Conservation (phyloP, 1,139 yeast genomes). For the Geotrichum europaeum region DNA sequence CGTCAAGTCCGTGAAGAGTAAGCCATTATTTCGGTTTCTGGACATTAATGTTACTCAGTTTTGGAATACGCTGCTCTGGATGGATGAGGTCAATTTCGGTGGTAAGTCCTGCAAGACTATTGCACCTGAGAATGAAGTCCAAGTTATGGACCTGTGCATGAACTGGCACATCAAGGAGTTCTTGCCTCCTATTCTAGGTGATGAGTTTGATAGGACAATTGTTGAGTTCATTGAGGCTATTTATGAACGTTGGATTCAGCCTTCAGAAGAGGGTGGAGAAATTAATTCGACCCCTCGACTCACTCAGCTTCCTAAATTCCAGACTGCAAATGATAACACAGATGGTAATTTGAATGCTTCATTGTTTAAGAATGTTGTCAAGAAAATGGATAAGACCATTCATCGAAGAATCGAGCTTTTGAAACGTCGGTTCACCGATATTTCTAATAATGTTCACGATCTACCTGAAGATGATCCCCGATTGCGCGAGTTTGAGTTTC, state of each 20-base stretch:
- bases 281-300: constrained; percentile 18
- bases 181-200: constrained; percentile 67
- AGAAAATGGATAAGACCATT: constrained; percentile 56
- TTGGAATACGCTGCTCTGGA: constrained; percentile 92
- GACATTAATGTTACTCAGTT: constrained; percentile 69
- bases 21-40: constrained; percentile 75
- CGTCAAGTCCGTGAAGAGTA: constrained; percentile 69
- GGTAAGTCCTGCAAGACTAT: constrained; percentile 62
- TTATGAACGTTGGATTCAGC: constrained; percentile 47
- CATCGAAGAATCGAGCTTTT: constrained; percentile 61
- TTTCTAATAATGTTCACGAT: constrained; percentile 60
- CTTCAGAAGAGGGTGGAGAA: constrained; percentile 33
- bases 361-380: constrained; percentile 33
- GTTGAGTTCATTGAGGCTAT: constrained; percentile 68
- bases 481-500: constrained; percentile 12
- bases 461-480: constrained; percentile 68
- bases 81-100: constrained; percentile 85
- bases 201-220: constrained; percentile 86
- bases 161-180: constrained; percentile 78
- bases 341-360: constrained; percentile 21
- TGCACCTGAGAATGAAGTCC: constrained; percentile 43
- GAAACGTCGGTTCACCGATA: constrained; percentile 63
- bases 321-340: constrained; percentile 10
- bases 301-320: constrained; percentile 16
- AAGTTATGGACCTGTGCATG: constrained; percentile 53